Conservation (phyloP, 2,329 filamentous ascomycete genomes). For the Claviceps sp. region DNA sequence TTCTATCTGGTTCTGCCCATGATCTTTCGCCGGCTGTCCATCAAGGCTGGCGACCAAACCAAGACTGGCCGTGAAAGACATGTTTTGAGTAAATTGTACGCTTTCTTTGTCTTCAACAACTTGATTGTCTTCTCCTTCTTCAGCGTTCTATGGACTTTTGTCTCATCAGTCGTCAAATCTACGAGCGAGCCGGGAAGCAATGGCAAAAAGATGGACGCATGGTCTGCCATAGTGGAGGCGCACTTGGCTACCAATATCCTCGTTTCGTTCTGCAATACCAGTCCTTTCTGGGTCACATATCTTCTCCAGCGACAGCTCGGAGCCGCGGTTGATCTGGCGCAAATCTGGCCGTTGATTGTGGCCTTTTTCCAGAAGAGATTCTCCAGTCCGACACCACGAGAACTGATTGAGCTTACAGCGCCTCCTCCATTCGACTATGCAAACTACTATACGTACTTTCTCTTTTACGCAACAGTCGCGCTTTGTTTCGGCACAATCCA, state of each 20-base stretch:
- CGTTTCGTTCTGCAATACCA: constrained; percentile 64
- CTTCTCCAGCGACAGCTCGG: constrained; percentile 85
- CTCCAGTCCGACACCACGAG: constrained; percentile 72
- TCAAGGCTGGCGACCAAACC: constrained; percentile 73
- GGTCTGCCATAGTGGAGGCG: constrained; percentile 53
- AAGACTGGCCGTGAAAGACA: constrained; percentile 89
- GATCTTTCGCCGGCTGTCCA: constrained; percentile 77
- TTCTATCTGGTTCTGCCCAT: constrained; percentile 81
- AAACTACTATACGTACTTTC: constrained; percentile 94
- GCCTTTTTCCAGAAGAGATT: constrained; percentile 78
- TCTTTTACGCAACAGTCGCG: constrained; percentile 85
- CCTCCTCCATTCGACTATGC: constrained; percentile 91
- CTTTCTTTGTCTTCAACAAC: constrained; percentile 97
- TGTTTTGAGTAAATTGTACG: constrained; percentile 78
- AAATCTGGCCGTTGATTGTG: constrained; percentile 72
- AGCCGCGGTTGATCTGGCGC: constrained; percentile 84
- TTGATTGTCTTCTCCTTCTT: constrained; percentile 88
- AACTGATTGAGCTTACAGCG: constrained; percentile 84
- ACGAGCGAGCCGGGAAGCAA: constrained; percentile 23
- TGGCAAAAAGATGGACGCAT: constrained; percentile 41
- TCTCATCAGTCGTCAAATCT: constrained; percentile 48
- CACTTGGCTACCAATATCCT: constrained; percentile 53
- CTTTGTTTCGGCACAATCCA: constrained; percentile 76
- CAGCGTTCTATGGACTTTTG: constrained; percentile 64
- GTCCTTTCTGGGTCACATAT: constrained; percentile 89